phyloP scores from a whole-genome alignment of 2,329 filamentous ascomycete genomes.

The Fusarium scirpi region DNA sequence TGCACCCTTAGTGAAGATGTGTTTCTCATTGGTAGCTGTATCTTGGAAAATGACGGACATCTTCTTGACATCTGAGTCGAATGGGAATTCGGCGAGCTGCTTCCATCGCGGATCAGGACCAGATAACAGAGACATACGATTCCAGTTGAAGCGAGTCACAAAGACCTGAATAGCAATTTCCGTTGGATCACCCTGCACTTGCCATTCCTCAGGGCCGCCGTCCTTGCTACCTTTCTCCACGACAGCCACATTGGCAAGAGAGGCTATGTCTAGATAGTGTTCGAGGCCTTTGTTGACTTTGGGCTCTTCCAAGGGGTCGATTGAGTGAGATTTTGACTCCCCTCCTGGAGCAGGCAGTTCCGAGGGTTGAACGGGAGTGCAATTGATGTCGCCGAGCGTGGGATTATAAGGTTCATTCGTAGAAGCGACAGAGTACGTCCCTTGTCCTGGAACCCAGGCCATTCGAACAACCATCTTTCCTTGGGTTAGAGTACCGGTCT shows the following conservation, averaged over 20 bases:
- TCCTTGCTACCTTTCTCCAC: conserved; percentile 59
- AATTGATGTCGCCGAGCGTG: conserved; percentile 32
- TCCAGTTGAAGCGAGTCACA: conserved; percentile 74
- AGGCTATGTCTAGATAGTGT: conserved; percentile 71
- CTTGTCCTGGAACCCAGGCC: conserved; percentile 49
- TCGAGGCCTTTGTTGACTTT: conserved; percentile 60
- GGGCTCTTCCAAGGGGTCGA: conserved; percentile 50
- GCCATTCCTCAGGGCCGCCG: conserved; percentile 65
- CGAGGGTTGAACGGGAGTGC: conserved; percentile 30
- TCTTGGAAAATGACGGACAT: conserved; percentile 77
- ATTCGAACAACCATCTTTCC: conserved; percentile 50
- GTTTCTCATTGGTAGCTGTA: conserved; percentile 53
- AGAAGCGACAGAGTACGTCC: conserved; percentile 47
- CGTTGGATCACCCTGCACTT: conserved; percentile 71
- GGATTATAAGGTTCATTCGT: conserved; percentile 49
- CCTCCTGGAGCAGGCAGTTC: conserved; percentile 31
- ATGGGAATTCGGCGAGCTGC: conserved; percentile 76
- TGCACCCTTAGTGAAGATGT: conserved; percentile 72
- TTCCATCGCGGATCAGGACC: conserved; percentile 64
- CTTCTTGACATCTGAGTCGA: conserved; percentile 79
- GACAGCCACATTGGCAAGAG: conserved; percentile 73
- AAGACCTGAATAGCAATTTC: conserved; percentile 83
- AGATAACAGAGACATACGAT: conserved; percentile 63
- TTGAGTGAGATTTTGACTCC: conserved; percentile 45
- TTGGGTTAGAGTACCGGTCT: conserved; percentile 53